Percentiles rank a stretch among this genome's conserved stretches.
Conservation (phyloP, 2,329 filamentous ascomycete species). For the Gremmenia infestans region DNA sequence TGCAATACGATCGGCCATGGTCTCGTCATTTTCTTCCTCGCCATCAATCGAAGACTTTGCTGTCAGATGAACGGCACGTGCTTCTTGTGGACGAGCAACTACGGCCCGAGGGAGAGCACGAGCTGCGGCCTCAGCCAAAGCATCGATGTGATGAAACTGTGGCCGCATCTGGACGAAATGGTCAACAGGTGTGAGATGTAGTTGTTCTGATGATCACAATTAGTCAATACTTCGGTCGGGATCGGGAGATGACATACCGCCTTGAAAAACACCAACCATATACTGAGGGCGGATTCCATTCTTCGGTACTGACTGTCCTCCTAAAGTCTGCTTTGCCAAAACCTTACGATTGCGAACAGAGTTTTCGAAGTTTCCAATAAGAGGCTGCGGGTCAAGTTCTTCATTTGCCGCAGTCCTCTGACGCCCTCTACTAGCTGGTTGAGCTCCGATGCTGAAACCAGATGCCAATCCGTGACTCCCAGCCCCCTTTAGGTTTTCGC, state of each 20-base stretch:
- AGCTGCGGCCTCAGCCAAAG: slow-evolving; percentile 60
- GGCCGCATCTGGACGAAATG: slow-evolving; percentile 85
- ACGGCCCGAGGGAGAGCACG: slow-evolving; percentile 30
- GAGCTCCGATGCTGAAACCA: slow-evolving; percentile 61
- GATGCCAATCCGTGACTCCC: slow-evolving; percentile 67
- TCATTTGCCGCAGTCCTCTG: slow-evolving; percentile 41
- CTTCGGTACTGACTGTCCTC: slow-evolving; percentile 68
- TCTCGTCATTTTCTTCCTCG: slow-evolving; percentile 60
- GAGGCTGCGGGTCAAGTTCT: slow-evolving; percentile 36
- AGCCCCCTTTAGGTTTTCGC: slow-evolving; percentile 46
- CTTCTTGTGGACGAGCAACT: slow-evolving; percentile 39
- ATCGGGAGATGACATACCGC: slow-evolving; percentile 49
- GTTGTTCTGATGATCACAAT: slow-evolving; percentile 53
- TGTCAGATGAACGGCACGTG: slow-evolving; percentile 79
- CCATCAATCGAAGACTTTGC: slow-evolving; percentile 72
- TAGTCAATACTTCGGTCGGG: neutral
- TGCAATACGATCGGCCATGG: slow-evolving; percentile 70
- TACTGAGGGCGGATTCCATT: slow-evolving; percentile 60
- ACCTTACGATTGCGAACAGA: slow-evolving; percentile 67
- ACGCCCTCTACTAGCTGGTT: slow-evolving; percentile 33
- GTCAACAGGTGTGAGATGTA: slow-evolving; percentile 80
- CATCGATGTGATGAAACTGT: slow-evolving; percentile 90
- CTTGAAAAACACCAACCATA: slow-evolving; percentile 88
- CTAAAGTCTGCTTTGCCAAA: slow-evolving; percentile 75
- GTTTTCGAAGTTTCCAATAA: slow-evolving; percentile 56